Conservation (phyloP, 2,329 filamentous ascomycete species). For the Exophiala mesophila region DNA sequence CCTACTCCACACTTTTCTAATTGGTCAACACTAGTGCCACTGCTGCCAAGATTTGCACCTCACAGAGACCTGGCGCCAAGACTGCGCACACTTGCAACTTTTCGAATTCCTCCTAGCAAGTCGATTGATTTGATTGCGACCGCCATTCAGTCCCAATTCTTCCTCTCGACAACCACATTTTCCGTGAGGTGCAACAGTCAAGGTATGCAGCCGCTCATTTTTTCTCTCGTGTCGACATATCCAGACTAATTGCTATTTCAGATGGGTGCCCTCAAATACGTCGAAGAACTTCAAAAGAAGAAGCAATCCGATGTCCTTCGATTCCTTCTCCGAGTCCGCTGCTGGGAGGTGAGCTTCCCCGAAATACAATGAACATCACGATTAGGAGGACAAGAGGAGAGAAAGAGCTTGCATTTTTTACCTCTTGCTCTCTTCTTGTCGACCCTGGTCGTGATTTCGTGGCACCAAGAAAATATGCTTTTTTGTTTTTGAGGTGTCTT, state of each 20-base stretch:
- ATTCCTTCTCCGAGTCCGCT: conserved; percentile 99
- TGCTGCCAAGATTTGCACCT: conserved; percentile 21
- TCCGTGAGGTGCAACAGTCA: conserved; percentile 22
- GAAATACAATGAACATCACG: conserved; percentile 23
- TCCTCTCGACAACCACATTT: conserved; percentile 8
- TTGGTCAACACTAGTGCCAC: too few species aligned
- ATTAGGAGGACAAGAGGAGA: conserved; percentile 1
- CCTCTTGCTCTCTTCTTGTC: conserved; percentile 31
- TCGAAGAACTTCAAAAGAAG: conserved; percentile 99
- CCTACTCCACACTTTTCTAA: too few species aligned
- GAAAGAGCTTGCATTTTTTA: conserved; percentile 10
- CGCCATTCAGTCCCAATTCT: conserved; percentile 1
- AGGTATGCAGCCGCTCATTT: conserved; percentile 10
- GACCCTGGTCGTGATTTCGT: background rate
- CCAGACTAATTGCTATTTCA: conserved; percentile 32
- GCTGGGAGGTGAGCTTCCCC: conserved; percentile 78
- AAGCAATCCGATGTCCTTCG: conserved; percentile 99
- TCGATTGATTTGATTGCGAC: background rate
- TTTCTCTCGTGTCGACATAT: background rate
- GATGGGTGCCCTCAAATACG: conserved; percentile 99
- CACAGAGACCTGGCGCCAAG: conserved; percentile 13
- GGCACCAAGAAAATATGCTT: background rate
- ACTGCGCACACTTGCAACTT: conserved; percentile 18
- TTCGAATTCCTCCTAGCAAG: conserved; percentile 4
- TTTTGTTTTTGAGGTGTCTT: conserved; percentile 45